These are phyloP conservation scores for Entomortierella chlamydospora DNA, from an alignment of 192 early-diverging fungal genomes.

Conservation along the genomic window DNA sequence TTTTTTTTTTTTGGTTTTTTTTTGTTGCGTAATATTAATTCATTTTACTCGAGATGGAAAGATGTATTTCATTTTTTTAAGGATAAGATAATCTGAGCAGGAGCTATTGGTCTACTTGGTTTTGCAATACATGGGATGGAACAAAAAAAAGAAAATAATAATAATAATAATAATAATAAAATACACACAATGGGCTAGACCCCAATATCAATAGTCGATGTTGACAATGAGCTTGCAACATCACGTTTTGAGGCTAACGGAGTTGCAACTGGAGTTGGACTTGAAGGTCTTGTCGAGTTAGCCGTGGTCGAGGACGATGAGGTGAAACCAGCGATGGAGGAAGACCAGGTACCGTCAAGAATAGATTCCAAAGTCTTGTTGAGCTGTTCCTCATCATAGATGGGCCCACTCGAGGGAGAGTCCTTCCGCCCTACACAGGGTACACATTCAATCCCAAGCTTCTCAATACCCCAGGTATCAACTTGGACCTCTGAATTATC, in stretches of 20 bases:
- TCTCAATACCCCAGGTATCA: conserved; percentile 56
- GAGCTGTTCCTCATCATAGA: conserved; percentile 47
- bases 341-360: conserved; percentile 36
- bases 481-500: conserved; percentile 64
- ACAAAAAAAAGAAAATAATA: not conserved
- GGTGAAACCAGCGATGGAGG: not conserved
- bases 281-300: conserved; percentile 26
- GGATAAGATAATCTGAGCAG: too few species aligned
- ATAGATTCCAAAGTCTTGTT: conserved; percentile 34
- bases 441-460: conserved; percentile 62
- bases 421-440: conserved; percentile 26
- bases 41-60: too few species aligned
- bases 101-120: too few species aligned
- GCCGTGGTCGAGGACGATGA: conserved; percentile 26
- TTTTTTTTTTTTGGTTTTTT: conserved; percentile 10
- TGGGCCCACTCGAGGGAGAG: conserved; percentile 28
- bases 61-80: too few species aligned
- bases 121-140: too few species aligned
- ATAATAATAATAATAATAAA: too few species aligned
- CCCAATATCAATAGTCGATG: not conserved
- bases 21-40: too few species aligned
- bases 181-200: not conserved
- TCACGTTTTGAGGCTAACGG: not conserved
- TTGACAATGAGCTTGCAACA: not conserved
- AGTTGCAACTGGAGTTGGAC: not conserved